A percentile compares a stretch with the other conserved stretches of the same genome.
Conservation (phyloP, 768 basidiomycete genomes). For the Rhodotorula toruloides region DNA sequence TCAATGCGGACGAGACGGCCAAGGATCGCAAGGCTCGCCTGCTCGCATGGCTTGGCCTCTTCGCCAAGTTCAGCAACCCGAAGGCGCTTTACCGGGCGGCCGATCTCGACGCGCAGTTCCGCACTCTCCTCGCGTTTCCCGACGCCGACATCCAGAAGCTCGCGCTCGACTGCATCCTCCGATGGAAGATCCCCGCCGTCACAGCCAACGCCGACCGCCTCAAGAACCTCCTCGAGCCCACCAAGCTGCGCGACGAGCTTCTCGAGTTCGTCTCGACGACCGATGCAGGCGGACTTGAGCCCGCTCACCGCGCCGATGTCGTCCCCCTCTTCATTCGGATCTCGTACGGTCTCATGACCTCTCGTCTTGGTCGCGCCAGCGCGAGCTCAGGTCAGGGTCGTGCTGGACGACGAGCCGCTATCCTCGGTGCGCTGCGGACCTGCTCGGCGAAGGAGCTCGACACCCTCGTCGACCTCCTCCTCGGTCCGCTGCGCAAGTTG, state of each 20-base stretch:
- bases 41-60: constrained; percentile 70
- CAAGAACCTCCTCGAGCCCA: constrained; percentile 69
- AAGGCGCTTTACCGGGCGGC: constrained; percentile 72
- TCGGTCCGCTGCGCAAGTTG: constrained; percentile 57
- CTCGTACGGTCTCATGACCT: constrained; percentile 81
- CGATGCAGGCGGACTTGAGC: constrained; percentile 55
- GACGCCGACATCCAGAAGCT: constrained; percentile 70
- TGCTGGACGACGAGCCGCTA: constrained; percentile 65
- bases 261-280: constrained; percentile 59
- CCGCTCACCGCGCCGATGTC: constrained; percentile 59
- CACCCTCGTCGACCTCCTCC: constrained; percentile 79
- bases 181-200: constrained; percentile 65
- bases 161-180: constrained; percentile 70
- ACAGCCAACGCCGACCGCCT: constrained; percentile 61
- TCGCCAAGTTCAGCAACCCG: constrained; percentile 88
- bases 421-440: constrained; percentile 64
- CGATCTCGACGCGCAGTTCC: constrained; percentile 62
- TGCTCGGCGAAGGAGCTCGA: constrained; percentile 69
- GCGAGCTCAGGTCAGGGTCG: constrained; percentile 54
- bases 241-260: constrained; percentile 82
- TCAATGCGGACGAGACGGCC: constrained; percentile 30
- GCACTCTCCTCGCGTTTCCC: constrained; percentile 72
- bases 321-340: constrained; percentile 68
- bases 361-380: constrained; percentile 60
- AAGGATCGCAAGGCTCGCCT: constrained; percentile 56